A percentile compares a stretch with the other conserved stretches of the same genome.
phyloP scores from a whole-genome alignment of 2,329 filamentous ascomycete genomes.

The Penicillium psychrosexuale region DNA sequence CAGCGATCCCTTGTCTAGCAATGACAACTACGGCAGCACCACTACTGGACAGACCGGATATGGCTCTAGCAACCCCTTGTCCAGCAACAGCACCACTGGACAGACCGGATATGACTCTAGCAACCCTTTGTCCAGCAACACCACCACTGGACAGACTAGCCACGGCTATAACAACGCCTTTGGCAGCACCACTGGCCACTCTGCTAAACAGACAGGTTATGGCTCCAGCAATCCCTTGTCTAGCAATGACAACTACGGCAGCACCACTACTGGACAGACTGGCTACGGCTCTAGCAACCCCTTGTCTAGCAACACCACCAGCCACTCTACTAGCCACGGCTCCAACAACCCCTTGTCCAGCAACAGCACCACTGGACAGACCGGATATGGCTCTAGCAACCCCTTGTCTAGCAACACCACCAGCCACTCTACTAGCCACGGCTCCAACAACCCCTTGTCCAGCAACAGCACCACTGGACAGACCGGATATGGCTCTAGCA shows the following conservation, averaged over 20 bases:
- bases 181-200: background rate
- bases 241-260: background rate
- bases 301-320: background rate
- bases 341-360: conserved; percentile 2
- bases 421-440: background rate
- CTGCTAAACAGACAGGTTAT: background rate
- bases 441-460: background rate
- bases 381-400: background rate
- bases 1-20: background rate
- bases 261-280: background rate
- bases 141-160: background rate
- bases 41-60: background rate
- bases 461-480: background rate
- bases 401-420: background rate
- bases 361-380: background rate
- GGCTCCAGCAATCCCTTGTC: background rate
- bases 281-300: background rate
- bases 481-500: background rate
- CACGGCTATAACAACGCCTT: background rate
- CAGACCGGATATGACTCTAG: background rate
- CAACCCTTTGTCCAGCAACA: background rate
- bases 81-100: background rate
- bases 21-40: too few species aligned
- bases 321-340: background rate
- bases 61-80: too few species aligned